Conservation (phyloP, 805 yeast species). For the Candida namnaoensis region DNA sequence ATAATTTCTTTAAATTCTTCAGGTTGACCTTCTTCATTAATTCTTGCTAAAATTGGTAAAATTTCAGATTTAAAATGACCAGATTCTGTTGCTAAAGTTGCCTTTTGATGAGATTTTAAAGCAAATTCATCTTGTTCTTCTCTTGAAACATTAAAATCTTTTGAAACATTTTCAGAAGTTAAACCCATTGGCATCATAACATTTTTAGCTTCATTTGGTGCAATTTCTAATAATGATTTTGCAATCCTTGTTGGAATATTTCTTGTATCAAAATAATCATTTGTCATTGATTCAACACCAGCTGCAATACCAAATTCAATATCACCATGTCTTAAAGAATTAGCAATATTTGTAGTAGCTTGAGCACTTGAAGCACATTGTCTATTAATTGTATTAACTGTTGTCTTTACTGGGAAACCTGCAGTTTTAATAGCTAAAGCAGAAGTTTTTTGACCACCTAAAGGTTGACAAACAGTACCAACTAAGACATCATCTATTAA, state of each 20-base stretch:
- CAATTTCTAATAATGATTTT: constrained; percentile 21
- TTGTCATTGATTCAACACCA: constrained; percentile 88
- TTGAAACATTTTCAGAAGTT: constrained; percentile 83
- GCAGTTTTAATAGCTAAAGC: constrained; percentile 83
- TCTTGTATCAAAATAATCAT: constrained; percentile 65
- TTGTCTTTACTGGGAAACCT: constrained; percentile 70
- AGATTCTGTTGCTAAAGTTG: constrained; percentile 57
- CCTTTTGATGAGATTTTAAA: constrained; percentile 73
- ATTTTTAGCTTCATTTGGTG: constrained; percentile 39
- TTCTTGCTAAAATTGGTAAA: constrained; percentile 58
- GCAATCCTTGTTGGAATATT: constrained; percentile 44
- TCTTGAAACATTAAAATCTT: constrained; percentile 52
- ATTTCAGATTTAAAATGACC: constrained; percentile 81
- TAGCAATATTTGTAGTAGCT: constrained; percentile 80
- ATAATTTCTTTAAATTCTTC: constrained; percentile 40
- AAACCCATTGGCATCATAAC: constrained; percentile 91
- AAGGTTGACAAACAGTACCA: constrained; percentile 82
- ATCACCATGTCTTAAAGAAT: constrained; percentile 73
- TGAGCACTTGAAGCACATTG: constrained; percentile 89
- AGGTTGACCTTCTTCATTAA: constrained; percentile 41
- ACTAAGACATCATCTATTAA: constrained; percentile 73
- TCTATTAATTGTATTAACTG: constrained; percentile 75
- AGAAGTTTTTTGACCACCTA: constrained; percentile 89
- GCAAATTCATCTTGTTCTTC: constrained; percentile 77
- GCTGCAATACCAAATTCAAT: constrained; percentile 81